These are phyloP conservation scores for Gossypium herbaceum DNA, from an alignment of 345 rosid genomes.

Conservation along the genomic window DNA sequence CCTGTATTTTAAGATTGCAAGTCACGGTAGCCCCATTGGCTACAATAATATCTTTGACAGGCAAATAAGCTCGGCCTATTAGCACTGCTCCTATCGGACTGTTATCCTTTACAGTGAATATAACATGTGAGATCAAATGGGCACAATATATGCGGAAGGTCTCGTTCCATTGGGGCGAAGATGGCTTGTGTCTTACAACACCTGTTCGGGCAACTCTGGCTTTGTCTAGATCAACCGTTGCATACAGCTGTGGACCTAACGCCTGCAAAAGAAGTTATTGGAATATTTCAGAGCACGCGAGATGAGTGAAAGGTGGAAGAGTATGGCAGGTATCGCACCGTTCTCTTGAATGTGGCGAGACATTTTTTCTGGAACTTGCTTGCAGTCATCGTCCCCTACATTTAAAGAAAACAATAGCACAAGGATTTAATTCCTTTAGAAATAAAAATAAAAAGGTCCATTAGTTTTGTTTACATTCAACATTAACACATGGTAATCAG, in stretches of 20 bases:
- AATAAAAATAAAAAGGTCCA: neutral
- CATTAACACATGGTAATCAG: neutral
- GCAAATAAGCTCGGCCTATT: slow-evolving; percentile 73
- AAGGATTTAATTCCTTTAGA: neutral
- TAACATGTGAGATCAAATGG: slow-evolving; percentile 46
- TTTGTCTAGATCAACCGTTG: slow-evolving; percentile 66
- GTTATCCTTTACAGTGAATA: slow-evolving; percentile 58
- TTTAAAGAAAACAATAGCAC: slow-evolving; percentile 9
- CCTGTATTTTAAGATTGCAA: slow-evolving; percentile 42
- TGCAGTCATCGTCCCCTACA: slow-evolving; percentile 21
- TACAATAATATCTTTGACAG: slow-evolving; percentile 38
- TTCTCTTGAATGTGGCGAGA: slow-evolving; percentile 38
- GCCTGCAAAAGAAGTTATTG: slow-evolving; percentile 22
- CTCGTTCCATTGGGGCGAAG: slow-evolving; percentile 50
- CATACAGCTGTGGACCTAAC: slow-evolving; percentile 47
- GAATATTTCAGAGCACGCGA: neutral
- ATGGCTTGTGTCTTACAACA: slow-evolving; percentile 25
- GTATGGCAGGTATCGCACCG: slow-evolving; percentile 14
- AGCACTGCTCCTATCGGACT: slow-evolving; percentile 50
- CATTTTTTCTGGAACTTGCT: slow-evolving; percentile 27
- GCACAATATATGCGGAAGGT: slow-evolving; percentile 59
- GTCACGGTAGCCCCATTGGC: slow-evolving; percentile 28
- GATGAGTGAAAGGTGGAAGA: neutral
- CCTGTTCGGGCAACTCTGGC: slow-evolving; percentile 70
- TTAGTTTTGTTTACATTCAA: neutral